phyloP scores from a whole-genome alignment of 495 filamentous ascomycete genomes.

The Penicillium soppii region DNA sequence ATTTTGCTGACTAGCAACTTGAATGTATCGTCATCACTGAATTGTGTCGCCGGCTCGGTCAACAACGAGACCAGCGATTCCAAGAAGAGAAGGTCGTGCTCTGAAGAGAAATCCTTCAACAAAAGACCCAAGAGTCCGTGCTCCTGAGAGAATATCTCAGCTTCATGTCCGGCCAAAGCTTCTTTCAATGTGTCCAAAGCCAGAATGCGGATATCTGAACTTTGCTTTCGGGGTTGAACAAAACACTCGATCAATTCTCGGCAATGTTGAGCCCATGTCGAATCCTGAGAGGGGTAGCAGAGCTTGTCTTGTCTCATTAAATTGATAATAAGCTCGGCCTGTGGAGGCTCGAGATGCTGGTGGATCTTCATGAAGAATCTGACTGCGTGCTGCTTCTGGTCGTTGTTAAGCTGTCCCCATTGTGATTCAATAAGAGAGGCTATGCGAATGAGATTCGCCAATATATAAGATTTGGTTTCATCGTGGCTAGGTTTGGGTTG shows the following conservation, averaged over 20 bases:
- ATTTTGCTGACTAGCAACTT: slow-evolving; percentile 35
- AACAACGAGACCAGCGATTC: slow-evolving; percentile 48
- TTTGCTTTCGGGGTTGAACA: slow-evolving; percentile 60
- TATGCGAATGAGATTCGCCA: slow-evolving; percentile 40
- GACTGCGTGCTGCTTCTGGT: slow-evolving; percentile 38
- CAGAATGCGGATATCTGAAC: slow-evolving; percentile 63
- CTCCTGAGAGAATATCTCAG: slow-evolving; percentile 33
- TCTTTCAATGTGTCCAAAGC: slow-evolving; percentile 69
- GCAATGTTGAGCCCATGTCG: slow-evolving; percentile 64
- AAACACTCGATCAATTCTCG: slow-evolving; percentile 62
- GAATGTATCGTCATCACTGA: slow-evolving; percentile 33
- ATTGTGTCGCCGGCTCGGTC: slow-evolving; percentile 34
- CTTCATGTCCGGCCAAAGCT: slow-evolving; percentile 54
- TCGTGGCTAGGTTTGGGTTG: slow-evolving; percentile 29
- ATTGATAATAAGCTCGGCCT: slow-evolving; percentile 44
- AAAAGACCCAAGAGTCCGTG: slow-evolving; percentile 40
- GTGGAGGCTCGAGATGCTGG: slow-evolving; percentile 41
- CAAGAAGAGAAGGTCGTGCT: slow-evolving; percentile 49
- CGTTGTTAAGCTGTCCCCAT: slow-evolving; percentile 40
- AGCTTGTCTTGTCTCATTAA: slow-evolving; percentile 45
- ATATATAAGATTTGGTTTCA: slow-evolving; percentile 39
- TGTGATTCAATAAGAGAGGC: slow-evolving; percentile 38
- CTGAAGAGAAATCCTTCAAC: slow-evolving; percentile 43
- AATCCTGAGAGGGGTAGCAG: slow-evolving; percentile 65
- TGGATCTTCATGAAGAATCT: slow-evolving; percentile 39